These are phyloP conservation scores for Heterobasidion irregulare DNA, from an alignment of 1,284 basidiomycete species.

Conservation along the genomic window DNA sequence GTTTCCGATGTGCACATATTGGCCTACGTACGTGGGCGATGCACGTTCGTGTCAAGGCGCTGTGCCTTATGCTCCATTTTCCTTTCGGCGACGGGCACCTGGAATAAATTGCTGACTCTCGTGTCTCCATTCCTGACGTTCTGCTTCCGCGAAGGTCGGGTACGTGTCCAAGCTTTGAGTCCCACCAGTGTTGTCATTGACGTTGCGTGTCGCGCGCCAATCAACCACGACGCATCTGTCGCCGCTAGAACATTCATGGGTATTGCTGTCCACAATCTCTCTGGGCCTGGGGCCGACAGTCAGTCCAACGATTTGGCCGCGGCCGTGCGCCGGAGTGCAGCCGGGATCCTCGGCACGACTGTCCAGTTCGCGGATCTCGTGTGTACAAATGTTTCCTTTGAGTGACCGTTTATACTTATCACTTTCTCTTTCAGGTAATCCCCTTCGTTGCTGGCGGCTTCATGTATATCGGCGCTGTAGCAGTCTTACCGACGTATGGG, in stretches of 20 bases:
- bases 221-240: background rate
- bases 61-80: background rate
- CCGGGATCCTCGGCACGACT: constrained; percentile 75
- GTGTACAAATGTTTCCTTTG: constrained; percentile 17
- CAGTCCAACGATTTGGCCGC: constrained; percentile 40
- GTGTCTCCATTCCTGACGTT: background rate
- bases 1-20: background rate
- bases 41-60: background rate
- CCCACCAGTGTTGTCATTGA: too few species aligned
- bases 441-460: constrained; percentile 91
- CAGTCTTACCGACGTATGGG: constrained; percentile 80
- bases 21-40: background rate
- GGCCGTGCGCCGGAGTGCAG: constrained; percentile 61
- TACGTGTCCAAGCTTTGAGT: constrained; percentile 21
- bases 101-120: background rate
- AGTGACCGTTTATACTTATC: background rate
- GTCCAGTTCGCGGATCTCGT: constrained; percentile 72
- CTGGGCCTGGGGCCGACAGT: constrained; percentile 27
- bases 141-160: constrained; percentile 36
- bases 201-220: background rate
- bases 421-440: constrained; percentile 50
- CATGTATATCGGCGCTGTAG: constrained; percentile 86
- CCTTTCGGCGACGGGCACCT: background rate
- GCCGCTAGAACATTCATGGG: constrained; percentile 79
- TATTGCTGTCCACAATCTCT: constrained; percentile 74